Percentiles rank a stretch among this genome's conserved stretches.
phyloP scores from a whole-genome alignment of 2,329 filamentous ascomycete species.

The Talaromyces piceae region DNA sequence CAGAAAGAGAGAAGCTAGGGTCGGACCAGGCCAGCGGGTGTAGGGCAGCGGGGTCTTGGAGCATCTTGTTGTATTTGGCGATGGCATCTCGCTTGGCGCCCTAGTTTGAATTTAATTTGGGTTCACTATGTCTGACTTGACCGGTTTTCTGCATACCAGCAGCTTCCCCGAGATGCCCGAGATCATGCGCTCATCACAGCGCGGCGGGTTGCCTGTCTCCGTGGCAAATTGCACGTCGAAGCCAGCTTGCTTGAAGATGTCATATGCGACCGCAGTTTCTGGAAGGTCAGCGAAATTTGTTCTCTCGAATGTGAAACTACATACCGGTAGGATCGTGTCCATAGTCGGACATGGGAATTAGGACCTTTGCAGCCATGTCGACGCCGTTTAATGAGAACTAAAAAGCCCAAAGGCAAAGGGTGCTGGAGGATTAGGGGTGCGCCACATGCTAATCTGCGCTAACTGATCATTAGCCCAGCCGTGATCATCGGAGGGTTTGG shows the following conservation, averaged over 20 bases:
- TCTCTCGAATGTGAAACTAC: not conserved
- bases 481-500: not conserved
- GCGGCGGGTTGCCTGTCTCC: constrained; percentile 41
- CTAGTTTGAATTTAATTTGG: constrained; percentile 17
- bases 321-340: constrained; percentile 50
- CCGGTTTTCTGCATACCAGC: constrained; percentile 34
- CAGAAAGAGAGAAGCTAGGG: constrained; percentile 37
- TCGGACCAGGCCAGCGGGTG: constrained; percentile 41
- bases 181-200: constrained; percentile 46
- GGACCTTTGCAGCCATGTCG: constrained; percentile 26
- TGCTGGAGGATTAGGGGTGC: not conserved
- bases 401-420: not conserved
- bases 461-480: no score
- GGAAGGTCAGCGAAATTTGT: not conserved
- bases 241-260: constrained; percentile 41
- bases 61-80: constrained; percentile 40
- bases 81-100: constrained; percentile 40
- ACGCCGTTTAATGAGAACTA: not conserved
- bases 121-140: not conserved
- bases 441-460: not conserved
- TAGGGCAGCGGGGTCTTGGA: constrained; percentile 34
- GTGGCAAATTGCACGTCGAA: constrained; percentile 46
- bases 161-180: constrained; percentile 44
- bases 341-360: constrained; percentile 49
- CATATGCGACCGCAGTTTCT: constrained; percentile 48